Percentiles rank a stretch among this genome's conserved stretches.
phyloP scores from a whole-genome alignment of 2,329 filamentous ascomycete species.

The Trichophyton verrucosum region DNA sequence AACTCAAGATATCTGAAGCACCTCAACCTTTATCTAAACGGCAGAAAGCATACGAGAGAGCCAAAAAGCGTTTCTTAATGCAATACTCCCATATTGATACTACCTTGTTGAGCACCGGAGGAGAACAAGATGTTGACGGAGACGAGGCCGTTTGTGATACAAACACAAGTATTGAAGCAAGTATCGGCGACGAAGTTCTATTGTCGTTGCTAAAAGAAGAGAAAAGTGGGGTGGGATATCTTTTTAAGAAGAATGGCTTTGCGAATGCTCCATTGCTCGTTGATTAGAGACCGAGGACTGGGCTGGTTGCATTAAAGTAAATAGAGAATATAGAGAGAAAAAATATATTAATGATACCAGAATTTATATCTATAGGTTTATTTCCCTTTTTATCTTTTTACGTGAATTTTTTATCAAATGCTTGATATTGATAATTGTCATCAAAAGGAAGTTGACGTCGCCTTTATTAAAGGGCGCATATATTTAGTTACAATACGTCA shows the following conservation, averaged over 20 bases:
- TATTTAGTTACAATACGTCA: no score
- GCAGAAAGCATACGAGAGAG: constrained; percentile 6
- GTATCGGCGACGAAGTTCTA: constrained; percentile 18
- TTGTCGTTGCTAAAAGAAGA: constrained; percentile 27
- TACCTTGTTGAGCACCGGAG: constrained; percentile 16
- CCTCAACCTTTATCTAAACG: constrained; percentile 6
- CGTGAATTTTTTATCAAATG: no score
- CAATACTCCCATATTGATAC: constrained; percentile 35
- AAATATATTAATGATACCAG: no score
- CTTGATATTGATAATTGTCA: no score
- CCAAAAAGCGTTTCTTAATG: constrained; percentile 33
- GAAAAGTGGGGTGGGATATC: constrained; percentile 27
- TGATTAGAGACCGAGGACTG: background rate
- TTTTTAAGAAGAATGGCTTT: constrained; percentile 27
- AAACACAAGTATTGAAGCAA: constrained; percentile 7
- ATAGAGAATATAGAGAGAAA: no score
- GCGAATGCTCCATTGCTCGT: background rate
- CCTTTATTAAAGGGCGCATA: no score
- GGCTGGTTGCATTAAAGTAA: no score
- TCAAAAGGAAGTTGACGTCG: no score
- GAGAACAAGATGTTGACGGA: background rate
- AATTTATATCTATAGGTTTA: no score
- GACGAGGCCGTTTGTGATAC: constrained; percentile 3
- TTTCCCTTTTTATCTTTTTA: no score
- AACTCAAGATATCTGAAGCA: constrained; percentile 21